These are phyloP conservation scores for Ophiocordyceps australis DNA, from an alignment of 2,329 filamentous ascomycete species.

Conservation along the genomic window DNA sequence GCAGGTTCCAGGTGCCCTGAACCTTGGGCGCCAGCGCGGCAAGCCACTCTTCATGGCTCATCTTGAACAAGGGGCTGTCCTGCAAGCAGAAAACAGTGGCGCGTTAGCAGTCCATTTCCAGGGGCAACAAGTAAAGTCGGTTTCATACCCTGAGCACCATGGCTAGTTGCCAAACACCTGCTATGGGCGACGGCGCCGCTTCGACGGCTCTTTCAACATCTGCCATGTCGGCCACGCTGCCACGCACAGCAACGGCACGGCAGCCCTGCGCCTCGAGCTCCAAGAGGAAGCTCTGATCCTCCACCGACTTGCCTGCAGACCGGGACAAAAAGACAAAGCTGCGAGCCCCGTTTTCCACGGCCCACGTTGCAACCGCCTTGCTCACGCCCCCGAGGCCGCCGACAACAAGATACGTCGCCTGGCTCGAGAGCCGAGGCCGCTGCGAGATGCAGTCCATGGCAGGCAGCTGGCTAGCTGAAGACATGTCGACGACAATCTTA, in stretches of 20 bases:
- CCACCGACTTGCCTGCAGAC: constrained; percentile 1
- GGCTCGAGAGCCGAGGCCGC: not conserved
- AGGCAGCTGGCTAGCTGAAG: not conserved
- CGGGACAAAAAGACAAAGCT: constrained; percentile 3
- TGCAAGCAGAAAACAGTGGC: not conserved
- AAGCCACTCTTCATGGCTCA: constrained; percentile 1
- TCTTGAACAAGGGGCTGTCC: not conserved
- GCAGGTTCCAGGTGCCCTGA: constrained; percentile 8
- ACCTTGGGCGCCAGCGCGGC: constrained; percentile 8
- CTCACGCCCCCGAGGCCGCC: constrained; percentile 1
- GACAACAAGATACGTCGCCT: not conserved
- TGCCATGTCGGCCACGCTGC: constrained; percentile 1
- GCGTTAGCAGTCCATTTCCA: too few species aligned
- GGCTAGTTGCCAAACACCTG: constrained; percentile 17
- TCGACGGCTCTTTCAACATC: constrained; percentile 2
- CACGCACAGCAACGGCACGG: not conserved
- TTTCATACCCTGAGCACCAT: constrained; percentile 8
- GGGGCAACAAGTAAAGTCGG: not conserved
- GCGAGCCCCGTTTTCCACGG: not conserved
- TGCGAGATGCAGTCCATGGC: constrained; percentile 2
- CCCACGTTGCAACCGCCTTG: not conserved
- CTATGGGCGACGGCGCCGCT: constrained; percentile 11
- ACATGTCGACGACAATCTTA: constrained; percentile 7
- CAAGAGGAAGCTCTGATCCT: constrained; percentile 1
- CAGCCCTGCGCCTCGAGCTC: constrained; percentile 3